Percentiles rank a stretch among this genome's conserved stretches.
Evolutionary conservation across 2,329 filamentous ascomycete species (phyloP).

Genomic region (Nemania sp.): DNA sequence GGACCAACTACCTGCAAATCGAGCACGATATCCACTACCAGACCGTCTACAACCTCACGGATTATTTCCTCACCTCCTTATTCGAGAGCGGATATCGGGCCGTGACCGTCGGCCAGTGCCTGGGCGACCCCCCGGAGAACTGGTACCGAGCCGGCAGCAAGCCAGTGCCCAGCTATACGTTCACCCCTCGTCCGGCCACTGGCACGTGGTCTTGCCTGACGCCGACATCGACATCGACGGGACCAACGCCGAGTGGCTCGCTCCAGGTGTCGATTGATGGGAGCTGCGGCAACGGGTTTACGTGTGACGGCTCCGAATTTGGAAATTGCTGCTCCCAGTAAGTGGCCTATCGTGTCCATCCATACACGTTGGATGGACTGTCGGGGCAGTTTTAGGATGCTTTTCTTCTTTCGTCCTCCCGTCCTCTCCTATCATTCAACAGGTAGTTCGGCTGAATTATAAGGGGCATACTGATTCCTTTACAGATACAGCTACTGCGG

Average conservation of each 20-base stretch:
- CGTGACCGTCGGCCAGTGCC: constrained; percentile 60
- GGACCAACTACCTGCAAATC: constrained; percentile 41
- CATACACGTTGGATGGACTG: not conserved
- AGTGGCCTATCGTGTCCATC: constrained; percentile 22
- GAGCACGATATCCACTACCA: constrained; percentile 55
- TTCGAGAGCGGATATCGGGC: constrained; percentile 48
- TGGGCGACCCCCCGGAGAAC: constrained; percentile 53
- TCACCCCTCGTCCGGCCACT: constrained; percentile 35
- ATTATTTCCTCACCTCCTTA: constrained; percentile 50
- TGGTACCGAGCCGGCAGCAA: constrained; percentile 55
- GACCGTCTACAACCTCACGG: constrained; percentile 52
- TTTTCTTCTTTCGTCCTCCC: not conserved
- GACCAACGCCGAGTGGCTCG: constrained; percentile 29
- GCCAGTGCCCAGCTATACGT: constrained; percentile 36
- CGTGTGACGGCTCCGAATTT: constrained; percentile 38
- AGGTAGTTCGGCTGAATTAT: not conserved
- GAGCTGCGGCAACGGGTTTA: constrained; percentile 35
- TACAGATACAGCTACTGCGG: constrained; percentile 45
- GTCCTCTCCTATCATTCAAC: not conserved
- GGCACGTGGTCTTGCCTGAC: constrained; percentile 38
- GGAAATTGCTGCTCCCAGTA: constrained; percentile 41
- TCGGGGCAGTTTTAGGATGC: not conserved
- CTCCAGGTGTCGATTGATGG: constrained; percentile 35
- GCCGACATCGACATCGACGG: constrained; percentile 25
- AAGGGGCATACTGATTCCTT: constrained; percentile 2